Conservation (phyloP, 2,329 filamentous ascomycete species). For the Aureobasidium sp. region DNA sequence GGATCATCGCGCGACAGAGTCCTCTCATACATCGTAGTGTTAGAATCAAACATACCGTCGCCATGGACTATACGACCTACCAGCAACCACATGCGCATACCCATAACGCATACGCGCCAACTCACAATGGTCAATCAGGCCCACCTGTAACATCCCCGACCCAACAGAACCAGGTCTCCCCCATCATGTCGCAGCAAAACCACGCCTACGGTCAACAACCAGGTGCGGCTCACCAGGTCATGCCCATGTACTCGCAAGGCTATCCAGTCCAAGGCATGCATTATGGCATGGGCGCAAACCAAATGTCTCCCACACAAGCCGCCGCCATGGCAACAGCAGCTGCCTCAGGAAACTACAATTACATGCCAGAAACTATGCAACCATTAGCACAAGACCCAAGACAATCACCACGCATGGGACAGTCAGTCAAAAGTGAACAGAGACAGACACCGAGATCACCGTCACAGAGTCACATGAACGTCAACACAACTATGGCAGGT, state of each 20-base stretch:
- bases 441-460: constrained; percentile 68
- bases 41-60: constrained; percentile 18
- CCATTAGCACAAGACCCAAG: constrained; percentile 48
- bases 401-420: constrained; percentile 69
- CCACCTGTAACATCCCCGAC: constrained; percentile 63
- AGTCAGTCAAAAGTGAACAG: constrained; percentile 61
- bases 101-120: constrained; percentile 25
- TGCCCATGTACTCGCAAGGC: constrained; percentile 71
- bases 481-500: constrained; percentile 36
- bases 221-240: constrained; percentile 51
- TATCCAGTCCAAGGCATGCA: constrained; percentile 60
- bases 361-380: constrained; percentile 60
- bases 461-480: constrained; percentile 57
- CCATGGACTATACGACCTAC: constrained; percentile 44
- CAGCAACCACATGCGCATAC: constrained; percentile 37
- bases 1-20: not conserved
- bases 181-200: constrained; percentile 69
- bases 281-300: constrained; percentile 71
- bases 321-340: constrained; percentile 84
- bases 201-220: constrained; percentile 55
- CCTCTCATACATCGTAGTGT: not conserved
- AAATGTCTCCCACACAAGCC: constrained; percentile 53
- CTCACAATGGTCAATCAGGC: constrained; percentile 32
- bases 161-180: constrained; percentile 64
- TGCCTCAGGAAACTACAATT: constrained; percentile 63